Base-by-base conservation (phyloP, 345 rosid species). In the Erysimum cheiranthoides region DNA sequence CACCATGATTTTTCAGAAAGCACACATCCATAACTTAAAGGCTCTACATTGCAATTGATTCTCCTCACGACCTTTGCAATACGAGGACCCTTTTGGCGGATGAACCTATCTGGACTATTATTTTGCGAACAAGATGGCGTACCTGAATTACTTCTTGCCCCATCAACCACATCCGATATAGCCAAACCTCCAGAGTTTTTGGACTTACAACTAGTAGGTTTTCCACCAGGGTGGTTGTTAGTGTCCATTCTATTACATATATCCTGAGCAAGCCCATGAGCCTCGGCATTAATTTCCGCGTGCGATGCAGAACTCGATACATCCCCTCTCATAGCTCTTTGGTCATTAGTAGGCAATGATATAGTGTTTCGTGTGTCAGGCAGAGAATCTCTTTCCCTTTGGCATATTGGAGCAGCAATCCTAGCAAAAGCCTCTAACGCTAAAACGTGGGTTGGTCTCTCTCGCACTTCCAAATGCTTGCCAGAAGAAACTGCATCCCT, bases 31-130 rank as follows among this genome's bases (percentile, higher is more conserved):
- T 76, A 85, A 56, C 82, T 90, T 76, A 90, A 69, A 70, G 93
- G 89, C 85, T 89, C 97, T 60, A 91, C 98, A 79, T 81, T 90
- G 86, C 99, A 90, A 70, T 84, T 96, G 83, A 96, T 93, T 81
- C 99, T 89, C 73, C 99, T 82, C 72, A 92, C 98, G 10, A 96
- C 90, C 92, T 96, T 96, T 12, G 99, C 99, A 77, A 96, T 91
- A 40, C 99, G 98, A 21, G 99, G 99, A 74, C 99, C 99, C 81
- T 90, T 95, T 77, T 89, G 98, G 78, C 98, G 90, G 73, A 79
- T 76, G 80, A 76, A 67, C 74, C 86, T 86, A 67, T 92, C 97
- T 75, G 87, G 70, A 51, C 81, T 78, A 84, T 86, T 95, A 81
- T 79, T 89, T 51, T 89, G 96, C 42, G 88, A 79, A 80, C 84